Evolutionary conservation across 148 eudicot genomes (phyloP).

Genomic region (Pouteria glomerata): DNA sequence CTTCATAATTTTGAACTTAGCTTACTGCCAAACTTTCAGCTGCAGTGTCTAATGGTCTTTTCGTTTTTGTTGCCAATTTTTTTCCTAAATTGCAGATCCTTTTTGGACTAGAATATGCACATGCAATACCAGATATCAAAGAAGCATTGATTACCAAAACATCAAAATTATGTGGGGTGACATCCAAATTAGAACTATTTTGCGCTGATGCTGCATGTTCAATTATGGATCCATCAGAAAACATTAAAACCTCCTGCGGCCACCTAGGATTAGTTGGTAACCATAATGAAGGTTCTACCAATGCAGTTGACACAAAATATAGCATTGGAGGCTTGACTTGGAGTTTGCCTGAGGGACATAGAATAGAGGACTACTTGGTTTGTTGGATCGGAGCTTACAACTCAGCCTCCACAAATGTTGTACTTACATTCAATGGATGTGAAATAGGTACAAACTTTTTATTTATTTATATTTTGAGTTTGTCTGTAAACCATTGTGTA

Average conservation of each 20-base stretch:
- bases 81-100: conserved; percentile 48
- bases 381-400: conserved; percentile 82
- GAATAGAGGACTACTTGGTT: conserved; percentile 65
- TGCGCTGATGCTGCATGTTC: conserved; percentile 60
- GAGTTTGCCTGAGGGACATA: conserved; percentile 46
- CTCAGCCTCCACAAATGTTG: conserved; percentile 77
- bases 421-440: conserved; percentile 77
- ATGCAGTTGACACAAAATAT: conserved; percentile 29
- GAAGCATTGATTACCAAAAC: conserved; percentile 32
- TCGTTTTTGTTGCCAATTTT: background rate
- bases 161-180: conserved; percentile 21
- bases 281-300: conserved; percentile 21
- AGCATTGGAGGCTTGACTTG: conserved; percentile 77
- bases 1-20: background rate
- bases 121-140: conserved; percentile 56
- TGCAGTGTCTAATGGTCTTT: background rate
- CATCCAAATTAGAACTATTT: conserved; percentile 26
- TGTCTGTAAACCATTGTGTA: too few relatives aligned
- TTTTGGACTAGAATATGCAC: conserved; percentile 71
- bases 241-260: conserved; percentile 16
- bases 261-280: conserved; percentile 18
- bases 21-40: background rate
- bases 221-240: conserved; percentile 43
- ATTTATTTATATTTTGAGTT: background rate
- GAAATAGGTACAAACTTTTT: conserved; percentile 55